These are phyloP conservation scores for Aspergillus cavernicola DNA, from an alignment of 495 filamentous ascomycete genomes.

Conservation along the genomic window DNA sequence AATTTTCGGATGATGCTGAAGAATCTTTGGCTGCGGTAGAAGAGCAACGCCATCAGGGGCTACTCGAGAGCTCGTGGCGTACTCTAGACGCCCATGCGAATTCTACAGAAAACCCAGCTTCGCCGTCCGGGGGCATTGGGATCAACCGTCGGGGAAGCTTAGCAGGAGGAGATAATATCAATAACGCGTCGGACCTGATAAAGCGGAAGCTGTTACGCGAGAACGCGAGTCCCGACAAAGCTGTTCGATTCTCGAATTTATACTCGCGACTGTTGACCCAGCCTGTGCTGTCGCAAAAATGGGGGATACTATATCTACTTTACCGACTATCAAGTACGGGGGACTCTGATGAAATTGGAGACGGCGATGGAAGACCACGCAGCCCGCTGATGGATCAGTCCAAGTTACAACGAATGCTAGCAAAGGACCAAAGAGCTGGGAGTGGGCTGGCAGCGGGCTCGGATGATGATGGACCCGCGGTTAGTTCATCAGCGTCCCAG, in stretches of 20 bases:
- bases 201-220: slow-evolving; percentile 76
- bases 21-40: slow-evolving; percentile 41
- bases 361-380: slow-evolving; percentile 31
- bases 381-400: slow-evolving; percentile 39
- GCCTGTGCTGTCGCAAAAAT: slow-evolving; percentile 91
- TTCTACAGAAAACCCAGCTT: slow-evolving; percentile 27
- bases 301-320: slow-evolving; percentile 90
- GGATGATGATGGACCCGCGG: slow-evolving; percentile 43
- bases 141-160: slow-evolving; percentile 32
- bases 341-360: slow-evolving; percentile 20
- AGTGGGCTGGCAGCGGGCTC: slow-evolving; percentile 26
- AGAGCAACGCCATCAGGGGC: slow-evolving; percentile 39
- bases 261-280: slow-evolving; percentile 83
- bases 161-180: slow-evolving; percentile 55
- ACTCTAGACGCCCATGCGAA: slow-evolving; percentile 32
- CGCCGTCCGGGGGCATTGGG: slow-evolving; percentile 23
- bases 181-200: slow-evolving; percentile 89
- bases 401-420: slow-evolving; percentile 36
- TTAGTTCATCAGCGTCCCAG: slow-evolving; percentile 45
- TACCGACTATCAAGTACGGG: slow-evolving; percentile 69
- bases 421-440: slow-evolving; percentile 23
- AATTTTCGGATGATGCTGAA: slow-evolving; percentile 40
- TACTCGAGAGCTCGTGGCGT: slow-evolving; percentile 44
- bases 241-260: slow-evolving; percentile 81
- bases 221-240: slow-evolving; percentile 74